A percentile compares a stretch with the other conserved stretches of the same genome.
phyloP scores from a whole-genome alignment of 129 eudicot species.

The Escallonia herrerae region DNA sequence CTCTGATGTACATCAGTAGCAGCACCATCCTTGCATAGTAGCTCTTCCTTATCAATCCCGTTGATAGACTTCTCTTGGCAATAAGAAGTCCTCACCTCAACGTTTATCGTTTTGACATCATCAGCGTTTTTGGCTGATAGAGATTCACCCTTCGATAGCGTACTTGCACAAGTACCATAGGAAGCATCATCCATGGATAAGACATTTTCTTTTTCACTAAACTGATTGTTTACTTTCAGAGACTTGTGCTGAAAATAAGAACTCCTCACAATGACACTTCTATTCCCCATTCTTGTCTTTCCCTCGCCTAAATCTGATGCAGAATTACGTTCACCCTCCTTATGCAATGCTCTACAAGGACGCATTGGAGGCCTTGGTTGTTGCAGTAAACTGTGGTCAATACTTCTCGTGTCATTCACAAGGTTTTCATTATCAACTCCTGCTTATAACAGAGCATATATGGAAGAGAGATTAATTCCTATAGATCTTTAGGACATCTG shows the following conservation, averaged over 20 bases:
- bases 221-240: conserved; percentile 13
- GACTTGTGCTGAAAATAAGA: conserved; percentile 31
- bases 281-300: conserved; percentile 9
- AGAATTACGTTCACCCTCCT: conserved; percentile 20
- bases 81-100: conserved; percentile 14
- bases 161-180: conserved; percentile 6
- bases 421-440: conserved; percentile 9
- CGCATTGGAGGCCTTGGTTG: conserved; percentile 32
- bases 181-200: conserved; percentile 6
- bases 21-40: background rate
- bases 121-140: conserved; percentile 7
- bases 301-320: conserved; percentile 12
- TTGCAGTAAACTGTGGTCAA: conserved; percentile 10
- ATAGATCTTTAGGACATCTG: background rate
- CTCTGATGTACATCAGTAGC: background rate
- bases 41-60: conserved; percentile 14
- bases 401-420: conserved; percentile 20
- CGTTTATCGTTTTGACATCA: conserved; percentile 12
- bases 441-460: background rate
- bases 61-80: conserved; percentile 25
- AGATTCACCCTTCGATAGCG: background rate
- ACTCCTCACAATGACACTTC: conserved; percentile 11
- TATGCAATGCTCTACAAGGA: conserved; percentile 52
- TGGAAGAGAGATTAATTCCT: background rate
- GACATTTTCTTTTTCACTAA: conserved; percentile 4